Percentiles rank a stretch among this genome's conserved stretches.
Conservation (phyloP, 2,329 filamentous ascomycete genomes). For the Coniochaeta hoffmannii region DNA sequence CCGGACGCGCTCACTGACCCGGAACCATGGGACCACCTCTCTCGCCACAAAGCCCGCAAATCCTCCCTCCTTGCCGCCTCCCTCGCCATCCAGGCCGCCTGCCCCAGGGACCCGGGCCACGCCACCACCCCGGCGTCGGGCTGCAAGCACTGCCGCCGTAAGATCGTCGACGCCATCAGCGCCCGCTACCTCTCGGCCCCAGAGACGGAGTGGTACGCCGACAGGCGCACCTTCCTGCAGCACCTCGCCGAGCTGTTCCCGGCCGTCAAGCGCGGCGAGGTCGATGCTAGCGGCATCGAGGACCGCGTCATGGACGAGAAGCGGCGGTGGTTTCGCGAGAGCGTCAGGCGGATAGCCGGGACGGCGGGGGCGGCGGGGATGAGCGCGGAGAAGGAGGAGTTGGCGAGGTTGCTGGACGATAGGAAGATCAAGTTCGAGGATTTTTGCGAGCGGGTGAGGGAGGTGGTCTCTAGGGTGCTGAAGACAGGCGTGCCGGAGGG, state of each 20-base stretch:
- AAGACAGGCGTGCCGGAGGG: background rate
- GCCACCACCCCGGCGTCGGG: slow-evolving; percentile 33
- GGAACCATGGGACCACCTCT: slow-evolving; percentile 15
- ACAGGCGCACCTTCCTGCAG: slow-evolving; percentile 38
- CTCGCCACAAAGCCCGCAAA: slow-evolving; percentile 10
- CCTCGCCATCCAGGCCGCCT: slow-evolving; percentile 32
- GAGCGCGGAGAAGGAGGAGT: background rate
- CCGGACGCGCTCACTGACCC: background rate
- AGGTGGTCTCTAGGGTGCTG: slow-evolving; percentile 7
- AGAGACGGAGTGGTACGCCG: slow-evolving; percentile 44
- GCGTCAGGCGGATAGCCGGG: slow-evolving; percentile 8
- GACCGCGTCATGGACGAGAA: slow-evolving; percentile 43
- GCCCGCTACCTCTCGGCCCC: slow-evolving; percentile 28
- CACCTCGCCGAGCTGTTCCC: slow-evolving; percentile 42
- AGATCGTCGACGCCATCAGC: slow-evolving; percentile 37
- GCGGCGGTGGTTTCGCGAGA: slow-evolving; percentile 42
- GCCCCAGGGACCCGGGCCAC: slow-evolving; percentile 28
- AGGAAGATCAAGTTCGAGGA: background rate
- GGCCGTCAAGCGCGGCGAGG: slow-evolving; percentile 34
- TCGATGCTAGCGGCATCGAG: slow-evolving; percentile 39
- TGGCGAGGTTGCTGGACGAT: slow-evolving; percentile 10
- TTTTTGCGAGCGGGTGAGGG: slow-evolving; percentile 4
- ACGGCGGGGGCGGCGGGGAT: background rate
- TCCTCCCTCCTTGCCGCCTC: slow-evolving; percentile 32
- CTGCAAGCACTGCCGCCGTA: slow-evolving; percentile 40